A percentile compares a stretch with the other conserved stretches of the same genome.
These are phyloP conservation scores for Neurospora sp. DNA, from an alignment of 495 filamentous ascomycete genomes.

Conservation along the genomic window DNA sequence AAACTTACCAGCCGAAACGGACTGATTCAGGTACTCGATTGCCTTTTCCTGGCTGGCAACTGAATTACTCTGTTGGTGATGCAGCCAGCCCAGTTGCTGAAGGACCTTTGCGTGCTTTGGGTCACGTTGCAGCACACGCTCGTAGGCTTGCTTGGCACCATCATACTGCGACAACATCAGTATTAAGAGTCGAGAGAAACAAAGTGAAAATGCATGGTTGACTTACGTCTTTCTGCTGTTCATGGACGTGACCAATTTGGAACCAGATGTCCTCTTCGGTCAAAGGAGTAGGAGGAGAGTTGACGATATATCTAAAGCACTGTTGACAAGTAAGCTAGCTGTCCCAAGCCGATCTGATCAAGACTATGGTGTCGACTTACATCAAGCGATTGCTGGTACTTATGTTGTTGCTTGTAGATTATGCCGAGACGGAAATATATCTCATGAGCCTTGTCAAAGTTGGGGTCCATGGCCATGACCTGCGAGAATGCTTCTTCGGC, in stretches of 20 bases:
- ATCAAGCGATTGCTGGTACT: slow-evolving; percentile 85
- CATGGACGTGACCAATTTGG: slow-evolving; percentile 97
- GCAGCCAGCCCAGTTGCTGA: slow-evolving; percentile 95
- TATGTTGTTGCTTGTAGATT: slow-evolving; percentile 98
- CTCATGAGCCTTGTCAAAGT: slow-evolving; percentile 98
- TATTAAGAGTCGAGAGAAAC: slow-evolving; percentile 11
- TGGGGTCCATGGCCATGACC: slow-evolving; percentile 97
- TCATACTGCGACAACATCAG: slow-evolving; percentile 59
- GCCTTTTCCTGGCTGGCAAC: slow-evolving; percentile 89
- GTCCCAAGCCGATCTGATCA: slow-evolving; percentile 4
- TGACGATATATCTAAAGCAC: slow-evolving; percentile 98
- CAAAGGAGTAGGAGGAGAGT: slow-evolving; percentile 80
- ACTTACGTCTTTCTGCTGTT: slow-evolving; percentile 97
- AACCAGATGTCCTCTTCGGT: slow-evolving; percentile 99
- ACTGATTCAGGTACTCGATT: slow-evolving; percentile 96
- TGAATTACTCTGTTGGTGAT: slow-evolving; percentile 87
- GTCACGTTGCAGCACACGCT: slow-evolving; percentile 86
- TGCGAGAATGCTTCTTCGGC: slow-evolving; percentile 98
- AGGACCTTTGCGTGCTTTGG: slow-evolving; percentile 96
- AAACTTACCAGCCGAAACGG: slow-evolving; percentile 77
- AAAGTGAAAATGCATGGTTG: not conserved
- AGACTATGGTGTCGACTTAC: slow-evolving; percentile 36
- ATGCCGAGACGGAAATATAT: slow-evolving; percentile 98
- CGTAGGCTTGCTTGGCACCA: slow-evolving; percentile 81
- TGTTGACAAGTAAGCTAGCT: slow-evolving; percentile 31